phyloP scores from a whole-genome alignment of 2,329 filamentous ascomycete species.

The Diaporthe capsici region DNA sequence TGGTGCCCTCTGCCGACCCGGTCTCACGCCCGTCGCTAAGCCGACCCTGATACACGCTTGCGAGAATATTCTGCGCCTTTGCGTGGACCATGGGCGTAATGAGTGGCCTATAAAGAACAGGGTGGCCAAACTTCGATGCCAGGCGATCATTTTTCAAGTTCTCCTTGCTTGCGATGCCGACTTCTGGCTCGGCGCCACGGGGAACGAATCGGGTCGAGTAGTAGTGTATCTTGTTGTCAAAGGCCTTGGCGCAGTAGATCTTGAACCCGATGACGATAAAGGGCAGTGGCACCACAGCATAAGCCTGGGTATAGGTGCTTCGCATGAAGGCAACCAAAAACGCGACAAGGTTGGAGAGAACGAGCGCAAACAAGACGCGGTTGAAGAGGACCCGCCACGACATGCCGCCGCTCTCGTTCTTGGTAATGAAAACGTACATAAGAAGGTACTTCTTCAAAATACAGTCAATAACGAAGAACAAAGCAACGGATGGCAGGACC shows the following conservation, averaged over 20 bases:
- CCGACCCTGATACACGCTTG: conserved; percentile 88
- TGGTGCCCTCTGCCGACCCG: conserved; percentile 68
- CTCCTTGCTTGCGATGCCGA: conserved; percentile 63
- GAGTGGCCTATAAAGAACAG: conserved; percentile 88
- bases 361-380: conserved; percentile 85
- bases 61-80: conserved; percentile 87
- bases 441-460: conserved; percentile 96
- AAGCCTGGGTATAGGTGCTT: conserved; percentile 74
- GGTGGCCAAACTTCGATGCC: conserved; percentile 87
- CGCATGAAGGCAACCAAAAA: conserved; percentile 82
- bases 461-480: conserved; percentile 91
- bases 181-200: conserved; percentile 59
- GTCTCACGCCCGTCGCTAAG: conserved; percentile 76
- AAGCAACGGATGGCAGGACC: conserved; percentile 84
- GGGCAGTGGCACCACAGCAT: conserved; percentile 79
- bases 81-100: conserved; percentile 97
- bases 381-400: conserved; percentile 96
- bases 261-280: conserved; percentile 89
- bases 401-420: conserved; percentile 93
- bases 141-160: conserved; percentile 76
- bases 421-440: conserved; percentile 95
- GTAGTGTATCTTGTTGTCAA: conserved; percentile 85
- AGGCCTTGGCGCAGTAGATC: conserved; percentile 81
- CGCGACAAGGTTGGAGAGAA: conserved; percentile 84
- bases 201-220: conserved; percentile 76